These are phyloP conservation scores for Hemileccinum hortonii DNA, from an alignment of 1,284 basidiomycete genomes.

Conservation along the genomic window DNA sequence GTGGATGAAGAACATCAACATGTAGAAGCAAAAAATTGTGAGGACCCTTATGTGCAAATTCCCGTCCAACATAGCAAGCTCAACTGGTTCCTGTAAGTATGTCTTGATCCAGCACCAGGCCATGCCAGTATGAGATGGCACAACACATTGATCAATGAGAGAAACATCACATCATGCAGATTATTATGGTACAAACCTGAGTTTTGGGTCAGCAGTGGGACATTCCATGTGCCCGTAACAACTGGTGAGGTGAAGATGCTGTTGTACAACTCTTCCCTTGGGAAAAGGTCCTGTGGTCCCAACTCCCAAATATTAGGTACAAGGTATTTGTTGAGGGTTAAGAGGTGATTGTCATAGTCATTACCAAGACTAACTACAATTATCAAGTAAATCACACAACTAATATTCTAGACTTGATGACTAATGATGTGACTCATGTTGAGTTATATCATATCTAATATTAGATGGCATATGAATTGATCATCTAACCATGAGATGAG, in stretches of 20 bases:
- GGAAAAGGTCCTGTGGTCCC: not conserved
- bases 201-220: not conserved
- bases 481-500: too few relatives aligned
- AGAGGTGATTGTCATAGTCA: too few relatives aligned
- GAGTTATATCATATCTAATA: too few relatives aligned
- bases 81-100: not conserved
- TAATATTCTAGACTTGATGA: too few relatives aligned
- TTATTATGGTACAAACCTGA: not conserved
- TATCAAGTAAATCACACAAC: too few relatives aligned
- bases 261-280: not conserved
- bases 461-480: too few relatives aligned
- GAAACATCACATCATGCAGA: not conserved
- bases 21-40: not conserved
- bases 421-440: too few relatives aligned
- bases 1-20: not conserved
- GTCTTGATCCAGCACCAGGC: not conserved
- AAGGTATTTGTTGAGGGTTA: not conserved
- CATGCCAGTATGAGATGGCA: not conserved
- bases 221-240: not conserved
- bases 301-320: not conserved
- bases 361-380: too few relatives aligned
- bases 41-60: not conserved
- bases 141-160: not conserved
- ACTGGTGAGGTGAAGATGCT: not conserved
- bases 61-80: not conserved